phyloP scores from a whole-genome alignment of 805 yeast species.

The Wickerhamomyces ciferrii region DNA sequence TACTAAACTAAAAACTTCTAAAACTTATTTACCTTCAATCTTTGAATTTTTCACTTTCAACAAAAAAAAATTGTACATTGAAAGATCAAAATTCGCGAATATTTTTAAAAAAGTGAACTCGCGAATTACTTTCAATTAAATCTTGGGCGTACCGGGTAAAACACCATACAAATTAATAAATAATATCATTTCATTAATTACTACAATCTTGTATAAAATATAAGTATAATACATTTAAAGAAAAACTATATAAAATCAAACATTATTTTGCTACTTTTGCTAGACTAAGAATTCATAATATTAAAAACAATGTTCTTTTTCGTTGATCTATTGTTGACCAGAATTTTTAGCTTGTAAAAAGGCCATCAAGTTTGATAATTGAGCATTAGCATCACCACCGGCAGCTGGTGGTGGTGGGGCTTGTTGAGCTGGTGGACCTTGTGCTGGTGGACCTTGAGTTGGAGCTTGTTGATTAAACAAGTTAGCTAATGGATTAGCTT shows the following conservation, averaged over 20 bases:
- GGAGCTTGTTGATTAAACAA: constrained; percentile 29
- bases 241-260: no score
- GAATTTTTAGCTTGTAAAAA: constrained; percentile 24
- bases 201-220: no score
- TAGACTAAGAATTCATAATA: no score
- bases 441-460: constrained; percentile 15
- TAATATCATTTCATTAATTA: no score
- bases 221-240: no score
- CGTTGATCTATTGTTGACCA: neutral
- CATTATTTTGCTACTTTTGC: no score
- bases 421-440: neutral
- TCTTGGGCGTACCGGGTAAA: neutral
- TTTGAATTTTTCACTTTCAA: neutral
- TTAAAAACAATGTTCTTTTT: no score
- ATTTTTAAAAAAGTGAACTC: no score
- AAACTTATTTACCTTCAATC: neutral
- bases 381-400: constrained; percentile 30
- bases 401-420: constrained; percentile 9
- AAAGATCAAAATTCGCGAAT: no score
- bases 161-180: no score
- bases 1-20: neutral
- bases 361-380: constrained; percentile 35
- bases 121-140: no score
- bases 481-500: constrained; percentile 44
- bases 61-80: neutral